These are phyloP conservation scores for Talaromyces marneffei DNA, from an alignment of 2,329 filamentous ascomycete genomes.

Conservation along the genomic window DNA sequence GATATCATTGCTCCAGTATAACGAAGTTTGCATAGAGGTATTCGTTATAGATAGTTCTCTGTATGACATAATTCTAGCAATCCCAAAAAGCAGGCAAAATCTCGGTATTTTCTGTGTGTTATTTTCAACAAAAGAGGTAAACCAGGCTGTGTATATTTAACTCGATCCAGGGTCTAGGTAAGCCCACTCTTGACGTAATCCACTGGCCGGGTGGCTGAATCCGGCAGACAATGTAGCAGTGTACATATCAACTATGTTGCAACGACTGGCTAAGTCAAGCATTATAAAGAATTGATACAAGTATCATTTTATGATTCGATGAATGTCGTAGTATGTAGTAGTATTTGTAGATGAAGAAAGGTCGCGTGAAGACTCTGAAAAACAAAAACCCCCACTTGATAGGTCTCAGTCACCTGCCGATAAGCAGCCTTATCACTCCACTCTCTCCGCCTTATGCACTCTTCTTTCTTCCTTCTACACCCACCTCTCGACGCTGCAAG, in stretches of 20 bases:
- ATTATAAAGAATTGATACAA: neutral
- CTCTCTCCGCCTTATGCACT: neutral
- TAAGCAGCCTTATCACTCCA: conserved; percentile 3
- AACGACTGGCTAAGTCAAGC: neutral
- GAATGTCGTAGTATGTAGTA: too few species aligned
- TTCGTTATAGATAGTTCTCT: too few species aligned
- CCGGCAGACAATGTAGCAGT: neutral
- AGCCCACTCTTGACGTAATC: neutral
- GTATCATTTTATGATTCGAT: neutral
- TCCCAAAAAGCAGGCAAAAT: too few species aligned
- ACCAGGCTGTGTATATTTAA: too few species aligned
- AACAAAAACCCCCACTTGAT: neutral
- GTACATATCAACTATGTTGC: neutral
- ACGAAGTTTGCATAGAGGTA: too few species aligned
- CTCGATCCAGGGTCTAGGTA: neutral
- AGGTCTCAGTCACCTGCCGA: conserved; percentile 1
- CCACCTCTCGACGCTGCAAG: neutral
- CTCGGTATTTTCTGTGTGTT: too few species aligned
- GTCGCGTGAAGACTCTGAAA: neutral
- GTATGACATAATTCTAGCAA: too few species aligned
- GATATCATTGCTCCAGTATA: too few species aligned
- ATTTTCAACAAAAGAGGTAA: too few species aligned
- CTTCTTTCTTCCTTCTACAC: neutral
- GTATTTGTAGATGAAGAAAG: neutral
- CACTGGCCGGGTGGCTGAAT: neutral